These are phyloP conservation scores for Periconia macrospinosa DNA, from an alignment of 2,329 filamentous ascomycete genomes.

Conservation along the genomic window DNA sequence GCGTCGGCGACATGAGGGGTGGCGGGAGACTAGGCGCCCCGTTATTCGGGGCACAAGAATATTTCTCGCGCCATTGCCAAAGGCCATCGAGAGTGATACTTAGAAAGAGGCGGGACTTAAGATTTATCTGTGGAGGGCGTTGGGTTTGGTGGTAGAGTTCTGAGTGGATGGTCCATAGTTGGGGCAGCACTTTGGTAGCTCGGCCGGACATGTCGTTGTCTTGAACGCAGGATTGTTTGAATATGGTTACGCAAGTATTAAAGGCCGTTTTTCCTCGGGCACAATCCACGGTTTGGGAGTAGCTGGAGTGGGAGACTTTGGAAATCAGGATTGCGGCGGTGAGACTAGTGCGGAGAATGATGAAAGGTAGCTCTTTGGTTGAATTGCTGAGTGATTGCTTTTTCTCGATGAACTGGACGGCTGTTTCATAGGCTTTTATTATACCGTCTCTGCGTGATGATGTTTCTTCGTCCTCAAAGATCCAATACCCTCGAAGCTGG, in stretches of 20 bases:
- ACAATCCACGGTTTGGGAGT: neutral
- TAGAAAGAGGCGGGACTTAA: too few relatives aligned
- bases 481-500: neutral
- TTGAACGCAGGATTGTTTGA: neutral
- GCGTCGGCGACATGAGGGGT: too few relatives aligned
- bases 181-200: neutral
- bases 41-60: too few relatives aligned
- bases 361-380: neutral
- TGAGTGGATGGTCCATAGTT: too few relatives aligned
- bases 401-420: neutral
- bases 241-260: neutral
- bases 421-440: neutral
- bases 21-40: too few relatives aligned
- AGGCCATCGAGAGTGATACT: too few relatives aligned
- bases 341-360: neutral
- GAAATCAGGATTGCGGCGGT: neutral
- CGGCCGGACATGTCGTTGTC: neutral
- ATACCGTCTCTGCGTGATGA: neutral
- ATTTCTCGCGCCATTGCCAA: too few relatives aligned
- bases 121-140: too few relatives aligned
- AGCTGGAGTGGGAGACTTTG: neutral
- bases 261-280: neutral
- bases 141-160: too few relatives aligned
- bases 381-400: neutral
- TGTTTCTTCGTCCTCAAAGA: neutral